A percentile compares a stretch with the other conserved stretches of the same genome.
Conservation (phyloP, 1,284 basidiomycete genomes). For the Ceratobasidium sp. region DNA sequence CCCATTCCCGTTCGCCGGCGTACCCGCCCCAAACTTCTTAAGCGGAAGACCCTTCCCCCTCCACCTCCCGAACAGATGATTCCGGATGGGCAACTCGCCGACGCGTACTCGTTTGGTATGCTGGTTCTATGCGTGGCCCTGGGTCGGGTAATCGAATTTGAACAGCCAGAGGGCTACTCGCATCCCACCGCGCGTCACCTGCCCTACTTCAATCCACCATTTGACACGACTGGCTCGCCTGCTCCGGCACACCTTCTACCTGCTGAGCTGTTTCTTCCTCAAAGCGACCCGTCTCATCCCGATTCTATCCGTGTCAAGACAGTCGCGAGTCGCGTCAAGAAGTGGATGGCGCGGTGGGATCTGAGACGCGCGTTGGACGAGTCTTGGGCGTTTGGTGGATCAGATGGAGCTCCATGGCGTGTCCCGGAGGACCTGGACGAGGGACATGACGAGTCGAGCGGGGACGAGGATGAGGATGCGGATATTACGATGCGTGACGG, state of each 20-base stretch:
- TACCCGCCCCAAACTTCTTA: background rate
- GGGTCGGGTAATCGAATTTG: slow-evolving; percentile 30
- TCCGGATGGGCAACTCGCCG: slow-evolving; percentile 57
- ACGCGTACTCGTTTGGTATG: slow-evolving; percentile 85
- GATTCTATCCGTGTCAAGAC: slow-evolving; percentile 20
- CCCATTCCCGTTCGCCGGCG: background rate
- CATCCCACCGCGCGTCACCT: background rate
- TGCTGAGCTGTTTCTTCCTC: slow-evolving; percentile 4
- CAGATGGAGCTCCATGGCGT: slow-evolving; percentile 15
- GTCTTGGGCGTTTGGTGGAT: slow-evolving; percentile 16
- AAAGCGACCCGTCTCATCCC: slow-evolving; percentile 18
- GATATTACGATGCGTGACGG: background rate
- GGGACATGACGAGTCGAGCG: background rate
- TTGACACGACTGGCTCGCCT: slow-evolving; percentile 22
- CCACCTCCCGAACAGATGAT: slow-evolving; percentile 27
- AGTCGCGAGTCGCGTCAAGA: slow-evolving; percentile 15
- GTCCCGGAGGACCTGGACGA: background rate
- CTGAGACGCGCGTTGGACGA: slow-evolving; percentile 2
- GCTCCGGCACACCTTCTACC: slow-evolving; percentile 21
- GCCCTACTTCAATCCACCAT: slow-evolving; percentile 23
- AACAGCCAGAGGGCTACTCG: slow-evolving; percentile 1
- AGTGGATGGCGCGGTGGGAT: slow-evolving; percentile 28
- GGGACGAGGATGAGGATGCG: slow-evolving; percentile 7
- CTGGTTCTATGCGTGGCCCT: slow-evolving; percentile 73
- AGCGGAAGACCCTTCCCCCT: slow-evolving; percentile 16